Base-by-base conservation (phyloP, 176 grass and related monocot genomes). In the Lolium rigidum region DNA sequence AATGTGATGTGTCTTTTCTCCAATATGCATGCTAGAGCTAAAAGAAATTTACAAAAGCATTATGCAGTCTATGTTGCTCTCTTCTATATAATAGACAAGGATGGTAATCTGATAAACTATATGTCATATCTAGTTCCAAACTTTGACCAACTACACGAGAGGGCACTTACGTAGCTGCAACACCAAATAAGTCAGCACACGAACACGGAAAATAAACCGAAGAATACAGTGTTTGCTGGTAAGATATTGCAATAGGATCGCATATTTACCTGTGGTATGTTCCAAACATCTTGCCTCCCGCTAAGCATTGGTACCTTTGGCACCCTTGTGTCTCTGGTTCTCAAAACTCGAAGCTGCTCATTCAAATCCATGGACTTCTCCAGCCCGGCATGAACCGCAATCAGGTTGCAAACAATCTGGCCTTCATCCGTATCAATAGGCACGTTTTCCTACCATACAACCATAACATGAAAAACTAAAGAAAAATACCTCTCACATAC, bases 381-480 rank as follows among this genome's bases (percentile, higher is more conserved):
- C 57, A 98, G 88, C 44, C 97, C 97, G 84, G 93, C 92, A 82
- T 98, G 97, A 83, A 95, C 97, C 2, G 93, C 90, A 48, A 98
- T 95, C 52, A 98, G 51, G 7, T 90, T 90, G 85, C 92, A 98
- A 20, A 85, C 72, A 52, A 92, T 89, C 67, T 84, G 91, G 21
- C 93, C 92, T 89, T 83, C 85, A 9, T 94, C 86, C 3, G 76
- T 95, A 80, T 95, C 82, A 61, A 95, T 82, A 18, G 57, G 76
- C 35, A 98, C 84, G 7, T 91, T 79, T 65, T 98, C 92, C 97
- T 98, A 71, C 75, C 55, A 88, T 16, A 76, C 44, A 75, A 70
- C 12, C 52, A 83, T 83, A 70, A 38, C n/a, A 68, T 70, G 10
- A 66, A 82, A 84, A 38, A 82, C 26, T 16, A 49, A 66, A 73